phyloP scores from a whole-genome alignment of 202 grass and related monocot species.

The Saccharum hybrid region DNA sequence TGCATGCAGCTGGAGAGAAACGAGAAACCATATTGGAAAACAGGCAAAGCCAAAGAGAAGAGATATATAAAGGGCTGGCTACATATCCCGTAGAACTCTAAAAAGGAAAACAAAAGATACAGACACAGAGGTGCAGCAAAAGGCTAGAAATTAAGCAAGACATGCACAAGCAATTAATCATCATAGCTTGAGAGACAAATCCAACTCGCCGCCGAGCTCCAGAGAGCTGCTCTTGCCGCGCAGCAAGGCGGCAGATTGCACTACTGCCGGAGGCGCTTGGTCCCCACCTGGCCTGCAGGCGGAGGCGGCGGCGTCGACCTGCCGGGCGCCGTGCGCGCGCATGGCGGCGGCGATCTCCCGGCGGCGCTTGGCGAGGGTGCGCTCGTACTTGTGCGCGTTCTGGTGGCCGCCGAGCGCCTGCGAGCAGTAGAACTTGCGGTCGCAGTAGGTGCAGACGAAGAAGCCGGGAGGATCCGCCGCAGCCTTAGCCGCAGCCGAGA shows the following conservation, averaged over 20 bases:
- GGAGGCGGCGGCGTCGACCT: too few species aligned
- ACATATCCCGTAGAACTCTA: too few species aligned
- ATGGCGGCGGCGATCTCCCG: slow-evolving; percentile 2
- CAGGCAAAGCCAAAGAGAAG: background rate
- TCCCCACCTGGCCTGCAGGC: too few species aligned
- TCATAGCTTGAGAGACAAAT: background rate
- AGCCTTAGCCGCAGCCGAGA: background rate
- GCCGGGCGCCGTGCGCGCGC: background rate
- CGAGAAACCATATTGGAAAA: background rate
- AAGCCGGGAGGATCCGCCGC: background rate
- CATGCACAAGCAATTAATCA: background rate
- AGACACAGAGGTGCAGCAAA: background rate
- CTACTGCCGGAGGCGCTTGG: background rate
- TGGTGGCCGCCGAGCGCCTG: background rate
- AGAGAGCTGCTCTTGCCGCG: background rate
- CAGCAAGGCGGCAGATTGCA: background rate
- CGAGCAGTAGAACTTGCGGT: slow-evolving; percentile 1
- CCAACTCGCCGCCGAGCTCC: background rate
- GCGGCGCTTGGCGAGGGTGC: background rate
- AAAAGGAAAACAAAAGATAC: background rate
- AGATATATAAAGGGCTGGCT: too few species aligned
- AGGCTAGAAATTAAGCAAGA: background rate
- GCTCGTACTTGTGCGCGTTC: slow-evolving; percentile 7
- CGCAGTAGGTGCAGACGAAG: slow-evolving; percentile 6
- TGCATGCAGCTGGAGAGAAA: background rate